phyloP scores from a whole-genome alignment of 192 early-diverging fungal genomes.

The Bifiguratus adelaidae region DNA sequence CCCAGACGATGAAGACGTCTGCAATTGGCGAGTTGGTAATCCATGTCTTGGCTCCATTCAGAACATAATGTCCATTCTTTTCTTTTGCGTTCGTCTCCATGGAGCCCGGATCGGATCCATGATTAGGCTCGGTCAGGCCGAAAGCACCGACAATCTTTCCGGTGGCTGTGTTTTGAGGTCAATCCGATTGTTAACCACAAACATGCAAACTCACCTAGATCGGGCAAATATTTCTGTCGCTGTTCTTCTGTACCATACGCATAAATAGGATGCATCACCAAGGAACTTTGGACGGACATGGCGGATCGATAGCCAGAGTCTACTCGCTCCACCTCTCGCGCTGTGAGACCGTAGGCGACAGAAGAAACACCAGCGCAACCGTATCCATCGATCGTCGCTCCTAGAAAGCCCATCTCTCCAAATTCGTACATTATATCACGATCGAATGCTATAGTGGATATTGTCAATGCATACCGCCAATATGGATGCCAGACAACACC shows the following conservation, averaged over 20 bases:
- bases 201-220: slow-evolving; percentile 44
- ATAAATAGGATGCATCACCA: slow-evolving; percentile 98
- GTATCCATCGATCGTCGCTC: slow-evolving; percentile 90
- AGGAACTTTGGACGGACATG: slow-evolving; percentile 97
- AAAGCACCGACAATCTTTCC: slow-evolving; percentile 88
- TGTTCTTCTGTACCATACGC: slow-evolving; percentile 86
- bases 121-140: slow-evolving; percentile 96
- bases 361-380: slow-evolving; percentile 96
- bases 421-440: slow-evolving; percentile 86
- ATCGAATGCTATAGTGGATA: slow-evolving; percentile 59
- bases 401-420: slow-evolving; percentile 87
- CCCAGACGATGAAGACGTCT: slow-evolving; percentile 95
- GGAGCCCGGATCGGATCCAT: slow-evolving; percentile 85
- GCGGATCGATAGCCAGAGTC: slow-evolving; percentile 96
- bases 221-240: slow-evolving; percentile 84
- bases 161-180: slow-evolving; percentile 39
- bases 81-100: slow-evolving; percentile 88
- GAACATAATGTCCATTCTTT: slow-evolving; percentile 56
- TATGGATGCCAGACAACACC: neutral
- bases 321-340: slow-evolving; percentile 92
- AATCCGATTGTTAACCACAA: neutral
- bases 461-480: neutral
- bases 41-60: slow-evolving; percentile 96
- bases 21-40: slow-evolving; percentile 98
- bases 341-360: slow-evolving; percentile 93